Base-by-base conservation (phyloP, 176 grass and related monocot genomes). In the Triticum urartu region DNA sequence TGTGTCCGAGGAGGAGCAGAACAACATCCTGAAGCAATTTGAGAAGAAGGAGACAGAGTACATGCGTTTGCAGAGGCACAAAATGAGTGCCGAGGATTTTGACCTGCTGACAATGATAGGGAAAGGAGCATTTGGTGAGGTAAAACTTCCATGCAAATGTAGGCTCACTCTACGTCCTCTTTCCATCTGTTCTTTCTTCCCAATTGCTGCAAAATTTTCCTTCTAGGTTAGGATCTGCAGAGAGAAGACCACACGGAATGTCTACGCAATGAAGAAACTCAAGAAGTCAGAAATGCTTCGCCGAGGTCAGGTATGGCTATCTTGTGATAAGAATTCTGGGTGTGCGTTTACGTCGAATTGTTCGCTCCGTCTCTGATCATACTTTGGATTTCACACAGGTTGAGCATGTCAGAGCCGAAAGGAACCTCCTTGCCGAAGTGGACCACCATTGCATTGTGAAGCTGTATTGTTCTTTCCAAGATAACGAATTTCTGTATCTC, bases 271-370 rank as follows among this genome's bases (percentile, higher is more conserved):
- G 97, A 98, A 98, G 88, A 98, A 98, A 75, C 94, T 98, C 28
- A 98, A 81, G 81, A 98, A 98, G 81, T 92, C 97, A 69, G 97
- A 98, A 88, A 96, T 98, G 97, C 93, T 98, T 87, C 97, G 97
- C 38, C 90, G 94, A 88, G 97, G 94, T 87, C 94, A 99, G 92
- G 94, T 94, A 87, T 17, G 72, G 8, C 22, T 87, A 66, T 81
- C 18, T 78, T 62, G 38, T 86, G 36, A 35, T 43, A 15, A 85
- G 39, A 17, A 64, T 79, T 87, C 59, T 64, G 47, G 72, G 76
- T 42, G 36, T 59, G 61, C 79, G 9, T 75, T 82, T 70, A 45
- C 66, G 36, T 42, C 8, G 1, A 75, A 64, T 33, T 76, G 28
- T 9, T 56, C 4, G 10, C 65, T 79, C 15, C 4, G 58, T 74